Base-by-base conservation (phyloP, 352 stramenopile genomes). In the Thalassiosira livingstoniorum region DNA sequence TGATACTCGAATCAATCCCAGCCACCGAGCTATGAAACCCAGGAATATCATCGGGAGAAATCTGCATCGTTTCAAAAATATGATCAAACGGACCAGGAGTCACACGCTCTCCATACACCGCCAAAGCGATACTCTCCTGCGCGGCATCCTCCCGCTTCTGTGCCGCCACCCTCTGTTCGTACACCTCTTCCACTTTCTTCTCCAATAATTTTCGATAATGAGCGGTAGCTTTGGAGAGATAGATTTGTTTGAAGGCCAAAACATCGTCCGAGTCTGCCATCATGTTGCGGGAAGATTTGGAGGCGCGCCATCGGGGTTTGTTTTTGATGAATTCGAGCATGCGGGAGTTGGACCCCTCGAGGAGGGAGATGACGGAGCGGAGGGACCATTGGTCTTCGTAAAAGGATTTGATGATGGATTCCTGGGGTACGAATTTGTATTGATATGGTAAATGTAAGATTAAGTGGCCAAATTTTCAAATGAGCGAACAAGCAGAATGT, bases 241-340 rank as follows among this genome's bases (percentile, higher is more conserved):
- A 86, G 39, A 86, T 76, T 62, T 81, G 72, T 45, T 86, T 86
- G 25, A 82, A 86, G 23, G 79, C 62, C 3, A 75, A 23, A 2
- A 82, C 63, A 35, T 82, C 79, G 47, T 86, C 47, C 11, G 78
- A 63, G 43, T 78, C 57, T 21, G 25, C 21, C 18, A 29, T 64
- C 35, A 4, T 72, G 47, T 35, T 54, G 34, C 42, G 58, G 27
- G n/a, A 27, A 32, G 27, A 37, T 55, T 71, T 53, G 13, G 58
- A 37, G 31, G 79, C 29, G 29, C 67, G 72, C 72, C 66, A 81
- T 31, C 66, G 23, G 23, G 65, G 67, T 47, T 71, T 86, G 47
- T 74, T 63, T 69, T 80, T 80, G 2, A 86, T 71, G 42, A 73
- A 86, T 64, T 82, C 68, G 42, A 86, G 54, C 79, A 86, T 78